Evolutionary conservation across 2,329 filamentous ascomycete species (phyloP), one percentile per base, ranked within the genome.

Genomic region (Pseudogymnoascus sp.): DNA sequence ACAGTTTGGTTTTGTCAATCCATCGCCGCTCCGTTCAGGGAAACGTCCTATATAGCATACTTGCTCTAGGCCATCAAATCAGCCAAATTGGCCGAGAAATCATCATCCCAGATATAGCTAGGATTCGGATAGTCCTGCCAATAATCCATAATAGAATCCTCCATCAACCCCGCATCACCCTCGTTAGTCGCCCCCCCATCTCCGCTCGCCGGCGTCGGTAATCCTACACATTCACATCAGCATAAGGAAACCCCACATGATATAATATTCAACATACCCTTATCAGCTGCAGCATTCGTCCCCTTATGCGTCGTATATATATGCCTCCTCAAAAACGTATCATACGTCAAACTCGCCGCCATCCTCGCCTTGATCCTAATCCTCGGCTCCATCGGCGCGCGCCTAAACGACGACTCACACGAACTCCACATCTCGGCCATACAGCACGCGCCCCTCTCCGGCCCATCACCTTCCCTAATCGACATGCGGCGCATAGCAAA

Each of bases 351-450:
- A 59, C 52, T 59, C 52, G 52, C 52, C 52, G 29, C 52, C 52
- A 37, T 59, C 52, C 52, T 3, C 26, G 29, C 52, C 29, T 33
- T 37, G 12, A 59, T 59, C 52, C 29, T 14, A 10, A 33, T 59
- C 29, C 52, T 37, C 26, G 52, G 52, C 14, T 59, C 35, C 52
- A 3, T 3, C 26, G 52, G 35, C 26, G 6, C 14, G 5, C 52
- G 11, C 52, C 29, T 33, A 23, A 59, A 59, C 52, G 52, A n/a
- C 11, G 11, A 1, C 41, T 45, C 41, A 26, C 19, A 45, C 41
- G 41, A 14, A 5, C 7, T 26, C 65, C 65, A 66, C 26, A 66
- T 45, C 58, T 64, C 59, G 12, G 60, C 41, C 4, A 66, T 43
- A 21, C 63, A 64, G 31, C 63, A 64, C 2, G 23, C 59, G 1